Evolutionary conservation across 108 stramenopile genomes (phyloP).

Genomic region (Conticribra guillardii): DNA sequence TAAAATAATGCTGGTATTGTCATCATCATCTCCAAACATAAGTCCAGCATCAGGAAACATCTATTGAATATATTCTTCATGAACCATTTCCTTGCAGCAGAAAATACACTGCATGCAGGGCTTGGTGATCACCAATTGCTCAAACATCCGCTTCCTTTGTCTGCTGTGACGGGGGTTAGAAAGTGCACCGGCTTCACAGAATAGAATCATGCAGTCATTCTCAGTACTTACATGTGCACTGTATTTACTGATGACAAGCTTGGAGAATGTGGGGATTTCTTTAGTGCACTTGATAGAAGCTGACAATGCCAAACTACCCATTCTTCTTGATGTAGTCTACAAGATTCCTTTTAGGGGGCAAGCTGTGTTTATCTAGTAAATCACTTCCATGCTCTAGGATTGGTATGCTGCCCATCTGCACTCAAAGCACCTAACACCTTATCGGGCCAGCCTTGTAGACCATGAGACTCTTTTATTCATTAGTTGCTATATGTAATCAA

Average conservation of each 20-base stretch:
- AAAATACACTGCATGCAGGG: neutral
- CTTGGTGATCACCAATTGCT: neutral
- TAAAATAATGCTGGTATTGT: neutral
- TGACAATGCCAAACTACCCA: neutral
- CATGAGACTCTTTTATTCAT: no score
- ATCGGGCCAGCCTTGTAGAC: no score
- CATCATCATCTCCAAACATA: neutral
- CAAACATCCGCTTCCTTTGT: neutral
- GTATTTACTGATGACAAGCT: neutral
- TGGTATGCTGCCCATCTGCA: no score
- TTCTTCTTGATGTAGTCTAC: neutral
- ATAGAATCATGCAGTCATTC: neutral
- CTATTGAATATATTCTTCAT: neutral
- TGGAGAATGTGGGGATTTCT: neutral
- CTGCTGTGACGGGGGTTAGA: neutral
- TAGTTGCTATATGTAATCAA: no score
- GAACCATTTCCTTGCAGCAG: neutral
- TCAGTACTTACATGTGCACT: neutral
- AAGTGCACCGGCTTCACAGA: neutral
- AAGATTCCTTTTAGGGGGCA: neutral
- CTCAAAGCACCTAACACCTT: neutral
- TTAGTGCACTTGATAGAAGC: neutral
- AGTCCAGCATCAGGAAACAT: no score
- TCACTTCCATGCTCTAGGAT: neutral
- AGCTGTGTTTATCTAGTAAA: neutral